A percentile compares a stretch with the other conserved stretches of the same genome.
phyloP scores from a whole-genome alignment of 495 filamentous ascomycete species.

The Penicillium maclennaniae region DNA sequence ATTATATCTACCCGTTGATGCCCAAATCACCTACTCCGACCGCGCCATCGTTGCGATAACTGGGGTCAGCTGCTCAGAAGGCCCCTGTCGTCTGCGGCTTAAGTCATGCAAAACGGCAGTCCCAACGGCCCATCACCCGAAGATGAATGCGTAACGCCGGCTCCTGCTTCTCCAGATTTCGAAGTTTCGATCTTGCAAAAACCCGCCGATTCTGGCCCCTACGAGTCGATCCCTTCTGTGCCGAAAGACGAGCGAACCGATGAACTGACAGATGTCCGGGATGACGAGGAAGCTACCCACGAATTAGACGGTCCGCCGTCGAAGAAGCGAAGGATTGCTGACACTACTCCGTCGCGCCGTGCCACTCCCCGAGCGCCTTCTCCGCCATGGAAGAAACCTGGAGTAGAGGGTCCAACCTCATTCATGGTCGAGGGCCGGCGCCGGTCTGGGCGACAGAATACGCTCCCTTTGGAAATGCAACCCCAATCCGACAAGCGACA shows the following conservation, averaged over 20 bases:
- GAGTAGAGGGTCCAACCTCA: constrained; percentile 81
- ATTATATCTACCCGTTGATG: constrained; percentile 59
- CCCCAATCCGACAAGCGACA: constrained; percentile 60
- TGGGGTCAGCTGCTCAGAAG: constrained; percentile 53
- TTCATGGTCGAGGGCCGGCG: constrained; percentile 78
- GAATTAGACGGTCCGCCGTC: constrained; percentile 54
- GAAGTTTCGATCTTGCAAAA: constrained; percentile 25
- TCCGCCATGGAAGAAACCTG: constrained; percentile 90
- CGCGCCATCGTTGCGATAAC: constrained; percentile 62
- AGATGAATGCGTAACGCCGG: constrained; percentile 44
- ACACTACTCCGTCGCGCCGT: constrained; percentile 40
- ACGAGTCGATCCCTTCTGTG: constrained; percentile 28
- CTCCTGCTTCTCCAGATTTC: constrained; percentile 21
- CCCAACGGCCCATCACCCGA: constrained; percentile 44
- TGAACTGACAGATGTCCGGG: constrained; percentile 1
- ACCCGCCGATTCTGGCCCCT: constrained; percentile 23
- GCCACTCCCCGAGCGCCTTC: constrained; percentile 57
- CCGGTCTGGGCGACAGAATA: constrained; percentile 81
- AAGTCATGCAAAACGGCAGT: constrained; percentile 59
- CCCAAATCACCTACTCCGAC: constrained; percentile 56
- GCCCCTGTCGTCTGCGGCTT: constrained; percentile 47
- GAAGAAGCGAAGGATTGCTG: constrained; percentile 70
- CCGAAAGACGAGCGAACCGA: constrained; percentile 24
- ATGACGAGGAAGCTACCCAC: constrained; percentile 20
- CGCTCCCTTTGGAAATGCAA: constrained; percentile 65